Evolutionary conservation across 163 green algal species (phyloP).

Genomic region (Prototheca cutis): DNA sequence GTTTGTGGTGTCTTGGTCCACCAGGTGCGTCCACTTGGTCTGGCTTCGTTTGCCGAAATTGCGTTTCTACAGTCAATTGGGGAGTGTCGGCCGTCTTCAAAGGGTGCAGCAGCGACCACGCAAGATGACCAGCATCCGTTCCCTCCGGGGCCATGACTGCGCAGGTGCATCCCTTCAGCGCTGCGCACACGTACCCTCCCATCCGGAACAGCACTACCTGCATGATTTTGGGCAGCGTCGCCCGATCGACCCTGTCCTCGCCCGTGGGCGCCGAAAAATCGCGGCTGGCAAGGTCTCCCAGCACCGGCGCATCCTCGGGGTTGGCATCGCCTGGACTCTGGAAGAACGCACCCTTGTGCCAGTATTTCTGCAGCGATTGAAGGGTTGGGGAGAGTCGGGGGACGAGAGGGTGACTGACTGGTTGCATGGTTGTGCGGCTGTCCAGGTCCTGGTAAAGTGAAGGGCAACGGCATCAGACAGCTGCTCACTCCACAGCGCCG

Average conservation of each 20-base stretch:
- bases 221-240: constrained; percentile 85
- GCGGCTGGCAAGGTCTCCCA: constrained; percentile 60
- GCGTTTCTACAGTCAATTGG: too few species aligned
- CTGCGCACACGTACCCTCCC: not conserved
- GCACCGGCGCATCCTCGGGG: constrained; percentile 33
- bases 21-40: constrained; percentile 90
- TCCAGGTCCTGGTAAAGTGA: too few species aligned
- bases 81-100: too few species aligned
- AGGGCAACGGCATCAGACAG: too few species aligned
- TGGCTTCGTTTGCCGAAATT: constrained; percentile 85
- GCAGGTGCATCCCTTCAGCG: not conserved
- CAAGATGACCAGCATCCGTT: too few species aligned
- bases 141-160: too few species aligned
- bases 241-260: constrained; percentile 87
- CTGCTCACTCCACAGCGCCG: too few species aligned
- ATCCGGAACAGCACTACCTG: constrained; percentile 61
- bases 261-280: constrained; percentile 84
- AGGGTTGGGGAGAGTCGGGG: too few species aligned
- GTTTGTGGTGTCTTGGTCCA: constrained; percentile 72
- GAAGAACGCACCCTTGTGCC: constrained; percentile 95
- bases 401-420: too few species aligned
- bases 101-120: too few species aligned
- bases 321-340: constrained; percentile 38
- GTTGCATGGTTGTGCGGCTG: too few species aligned
- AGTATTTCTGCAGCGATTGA: constrained; percentile 48